phyloP scores from a whole-genome alignment of 768 basidiomycete species.

The Chlorophyllum brunneum region DNA sequence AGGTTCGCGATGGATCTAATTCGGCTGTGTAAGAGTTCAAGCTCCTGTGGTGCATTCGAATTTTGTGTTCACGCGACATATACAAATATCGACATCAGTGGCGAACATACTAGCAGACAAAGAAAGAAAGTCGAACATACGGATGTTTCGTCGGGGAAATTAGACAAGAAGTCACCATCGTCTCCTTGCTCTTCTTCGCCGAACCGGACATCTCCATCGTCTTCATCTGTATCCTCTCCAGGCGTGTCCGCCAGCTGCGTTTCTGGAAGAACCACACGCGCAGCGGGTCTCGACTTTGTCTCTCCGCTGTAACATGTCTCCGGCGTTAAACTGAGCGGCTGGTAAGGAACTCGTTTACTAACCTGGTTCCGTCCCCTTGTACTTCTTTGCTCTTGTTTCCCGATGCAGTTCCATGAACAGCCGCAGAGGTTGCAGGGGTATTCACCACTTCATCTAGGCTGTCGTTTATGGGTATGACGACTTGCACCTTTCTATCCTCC shows the following conservation, averaged over 20 bases:
- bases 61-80: not conserved
- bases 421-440: not conserved
- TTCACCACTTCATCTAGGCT: not conserved
- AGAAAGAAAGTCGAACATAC: slow-evolving; percentile 17
- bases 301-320: not conserved
- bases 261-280: slow-evolving; percentile 47
- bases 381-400: not conserved
- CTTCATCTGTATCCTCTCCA: slow-evolving; percentile 43
- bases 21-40: slow-evolving; percentile 81
- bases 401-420: not conserved
- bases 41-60: slow-evolving; percentile 48
- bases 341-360: not conserved
- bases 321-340: not conserved
- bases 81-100: slow-evolving; percentile 13
- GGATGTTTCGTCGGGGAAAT: slow-evolving; percentile 82
- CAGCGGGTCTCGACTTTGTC: slow-evolving; percentile 18
- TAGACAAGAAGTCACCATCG: slow-evolving; percentile 67
- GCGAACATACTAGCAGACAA: not conserved
- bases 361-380: not conserved
- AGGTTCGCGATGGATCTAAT: slow-evolving; percentile 65
- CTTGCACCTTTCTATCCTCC: not conserved
- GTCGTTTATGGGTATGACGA: not conserved
- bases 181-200: slow-evolving; percentile 38
- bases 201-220: slow-evolving; percentile 41
- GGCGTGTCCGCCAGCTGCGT: slow-evolving; percentile 24